Percentiles rank a stretch among this genome's conserved stretches.
These are phyloP conservation scores for Auricularia sp. DNA, from an alignment of 768 basidiomycete species.

Conservation along the genomic window DNA sequence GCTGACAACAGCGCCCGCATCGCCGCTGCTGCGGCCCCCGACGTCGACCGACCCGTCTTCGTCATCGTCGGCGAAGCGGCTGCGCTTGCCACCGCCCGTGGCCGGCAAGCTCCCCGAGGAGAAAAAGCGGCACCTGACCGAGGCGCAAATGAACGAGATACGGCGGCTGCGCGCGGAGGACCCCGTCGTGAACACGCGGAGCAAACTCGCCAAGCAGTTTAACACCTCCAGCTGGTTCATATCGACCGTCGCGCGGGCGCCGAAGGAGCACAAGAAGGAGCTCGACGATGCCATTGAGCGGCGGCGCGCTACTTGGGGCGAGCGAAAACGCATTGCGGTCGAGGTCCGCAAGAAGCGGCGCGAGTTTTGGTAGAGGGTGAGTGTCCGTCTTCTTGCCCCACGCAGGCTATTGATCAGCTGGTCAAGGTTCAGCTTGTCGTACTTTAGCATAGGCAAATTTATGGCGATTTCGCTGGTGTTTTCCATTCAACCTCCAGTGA, in stretches of 20 bases:
- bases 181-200: slow-evolving; percentile 50
- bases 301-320: slow-evolving; percentile 54
- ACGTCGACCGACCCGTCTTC: slow-evolving; percentile 6
- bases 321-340: slow-evolving; percentile 48
- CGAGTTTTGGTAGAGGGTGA: slow-evolving; percentile 50
- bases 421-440: too few species aligned
- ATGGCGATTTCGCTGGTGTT: too few species aligned
- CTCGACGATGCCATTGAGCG: slow-evolving; percentile 38
- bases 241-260: slow-evolving; percentile 50
- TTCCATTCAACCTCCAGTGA: too few species aligned
- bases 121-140: slow-evolving; percentile 31
- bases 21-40: slow-evolving; percentile 49
- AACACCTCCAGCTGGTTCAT: slow-evolving; percentile 62
- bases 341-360: slow-evolving; percentile 60
- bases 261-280: slow-evolving; percentile 36
- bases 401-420: too few species aligned
- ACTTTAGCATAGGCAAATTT: too few species aligned
- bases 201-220: slow-evolving; percentile 66
- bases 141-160: slow-evolving; percentile 46
- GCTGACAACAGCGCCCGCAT: slow-evolving; percentile 55
- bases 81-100: slow-evolving; percentile 16
- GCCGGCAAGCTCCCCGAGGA: slow-evolving; percentile 14
- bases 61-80: neutral
- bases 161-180: slow-evolving; percentile 45
- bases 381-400: neutral